phyloP scores from a whole-genome alignment of 73 alveolate genomes.

The Halteria grandinella region DNA sequence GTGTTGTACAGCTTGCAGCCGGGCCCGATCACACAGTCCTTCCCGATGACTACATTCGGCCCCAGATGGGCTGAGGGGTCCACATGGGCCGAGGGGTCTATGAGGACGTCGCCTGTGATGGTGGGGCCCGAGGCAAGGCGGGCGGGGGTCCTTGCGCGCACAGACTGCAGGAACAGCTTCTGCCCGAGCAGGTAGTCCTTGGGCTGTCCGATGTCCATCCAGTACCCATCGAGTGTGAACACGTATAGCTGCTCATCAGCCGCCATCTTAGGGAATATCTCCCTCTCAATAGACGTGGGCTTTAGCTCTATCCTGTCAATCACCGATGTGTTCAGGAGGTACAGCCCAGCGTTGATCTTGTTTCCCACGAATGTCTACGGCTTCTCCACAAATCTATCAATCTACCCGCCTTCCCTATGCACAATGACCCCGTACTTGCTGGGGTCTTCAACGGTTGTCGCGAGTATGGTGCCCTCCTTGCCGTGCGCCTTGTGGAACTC shows the following conservation, averaged over 20 bases:
- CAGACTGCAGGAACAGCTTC: conserved; percentile 73
- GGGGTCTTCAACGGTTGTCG: conserved; percentile 97
- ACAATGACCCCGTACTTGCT: conserved; percentile 96
- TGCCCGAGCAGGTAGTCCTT: conserved; percentile 89
- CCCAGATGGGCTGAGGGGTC: conserved; percentile 86
- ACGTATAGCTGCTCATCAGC: conserved; percentile 90
- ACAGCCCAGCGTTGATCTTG: conserved; percentile 97
- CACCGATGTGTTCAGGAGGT: conserved; percentile 84
- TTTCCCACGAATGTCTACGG: conserved; percentile 92
- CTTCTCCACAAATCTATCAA: conserved; percentile 93
- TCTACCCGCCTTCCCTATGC: conserved; percentile 81
- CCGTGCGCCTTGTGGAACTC: conserved; percentile 94
- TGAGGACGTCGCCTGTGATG: conserved; percentile 73
- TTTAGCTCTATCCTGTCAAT: conserved; percentile 89
- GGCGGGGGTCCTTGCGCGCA: conserved; percentile 67
- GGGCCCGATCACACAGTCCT: conserved; percentile 82
- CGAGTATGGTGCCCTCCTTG: conserved; percentile 94
- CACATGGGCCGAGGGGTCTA: conserved; percentile 78
- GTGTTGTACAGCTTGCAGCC: conserved; percentile 79
- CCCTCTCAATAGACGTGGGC: conserved; percentile 97
- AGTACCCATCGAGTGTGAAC: conserved; percentile 89
- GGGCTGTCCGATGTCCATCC: conserved; percentile 99
- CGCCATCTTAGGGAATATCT: conserved; percentile 96
- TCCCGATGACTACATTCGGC: conserved; percentile 98
- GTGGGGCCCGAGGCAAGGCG: conserved; percentile 61